Conservation (phyloP, 2,329 filamentous ascomycete genomes). For the Emergomyces africanus region DNA sequence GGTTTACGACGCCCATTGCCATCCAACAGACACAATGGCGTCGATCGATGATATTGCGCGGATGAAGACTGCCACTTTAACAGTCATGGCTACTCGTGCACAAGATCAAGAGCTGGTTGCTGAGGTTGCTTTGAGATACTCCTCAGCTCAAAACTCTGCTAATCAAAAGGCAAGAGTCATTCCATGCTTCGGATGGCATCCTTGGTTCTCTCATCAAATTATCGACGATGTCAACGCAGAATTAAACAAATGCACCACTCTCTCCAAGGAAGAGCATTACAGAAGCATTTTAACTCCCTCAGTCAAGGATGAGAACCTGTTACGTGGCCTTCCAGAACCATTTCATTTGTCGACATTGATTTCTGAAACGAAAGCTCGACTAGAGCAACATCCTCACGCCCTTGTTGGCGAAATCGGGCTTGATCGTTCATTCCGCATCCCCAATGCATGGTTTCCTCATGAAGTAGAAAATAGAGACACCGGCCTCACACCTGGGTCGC, state of each 20-base stretch:
- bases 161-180: conserved; percentile 30
- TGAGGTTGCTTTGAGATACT: conserved; percentile 6
- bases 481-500: conserved; percentile 44
- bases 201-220: conserved; percentile 55
- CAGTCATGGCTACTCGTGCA: conserved; percentile 49
- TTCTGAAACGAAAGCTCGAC: conserved; percentile 34
- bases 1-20: conserved; percentile 53
- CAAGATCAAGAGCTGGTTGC: conserved; percentile 49
- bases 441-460: conserved; percentile 34
- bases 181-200: conserved; percentile 55
- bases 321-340: conserved; percentile 41
- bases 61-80: conserved; percentile 47
- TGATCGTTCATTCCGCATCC: conserved; percentile 49
- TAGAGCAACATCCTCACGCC: conserved; percentile 40
- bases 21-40: conserved; percentile 52
- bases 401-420: conserved; percentile 51
- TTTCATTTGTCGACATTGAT: conserved; percentile 41
- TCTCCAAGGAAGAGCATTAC: conserved; percentile 38
- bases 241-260: not conserved
- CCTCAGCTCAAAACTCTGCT: conserved; percentile 8
- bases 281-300: conserved; percentile 32
- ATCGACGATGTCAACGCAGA: conserved; percentile 31
- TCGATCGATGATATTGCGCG: conserved; percentile 40
- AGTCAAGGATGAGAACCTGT: conserved; percentile 35
- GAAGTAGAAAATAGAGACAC: conserved; percentile 14